These are phyloP conservation scores for Pholiota conissans DNA, from an alignment of 768 basidiomycete genomes.

Conservation along the genomic window DNA sequence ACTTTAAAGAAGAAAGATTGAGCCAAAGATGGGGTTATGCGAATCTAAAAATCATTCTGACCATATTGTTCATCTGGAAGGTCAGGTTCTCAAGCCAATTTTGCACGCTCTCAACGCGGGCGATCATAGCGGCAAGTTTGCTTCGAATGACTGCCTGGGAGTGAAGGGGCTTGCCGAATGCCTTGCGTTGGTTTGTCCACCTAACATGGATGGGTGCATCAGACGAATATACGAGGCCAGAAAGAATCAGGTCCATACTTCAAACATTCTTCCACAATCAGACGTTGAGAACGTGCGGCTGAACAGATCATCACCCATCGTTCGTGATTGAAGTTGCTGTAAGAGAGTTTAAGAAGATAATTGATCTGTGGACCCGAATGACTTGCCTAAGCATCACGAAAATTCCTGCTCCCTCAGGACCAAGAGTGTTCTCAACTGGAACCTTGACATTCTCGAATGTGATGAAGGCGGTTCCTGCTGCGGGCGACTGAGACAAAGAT, in stretches of 20 bases:
- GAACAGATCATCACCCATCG: slow-evolving; percentile 89
- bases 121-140: slow-evolving; percentile 84
- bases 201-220: slow-evolving; percentile 32
- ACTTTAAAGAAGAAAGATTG: slow-evolving; percentile 26
- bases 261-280: slow-evolving; percentile 48
- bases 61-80: slow-evolving; percentile 86
- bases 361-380: neutral
- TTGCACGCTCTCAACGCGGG: slow-evolving; percentile 64
- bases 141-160: slow-evolving; percentile 85
- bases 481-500: slow-evolving; percentile 45
- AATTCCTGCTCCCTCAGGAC: slow-evolving; percentile 71
- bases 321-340: slow-evolving; percentile 83
- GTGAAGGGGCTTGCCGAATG: slow-evolving; percentile 85
- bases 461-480: slow-evolving; percentile 81
- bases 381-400: slow-evolving; percentile 48
- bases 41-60: slow-evolving; percentile 10
- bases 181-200: slow-evolving; percentile 87
- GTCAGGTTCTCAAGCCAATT: slow-evolving; percentile 85
- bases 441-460: slow-evolving; percentile 83
- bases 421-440: slow-evolving; percentile 82
- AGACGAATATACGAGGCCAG: slow-evolving; percentile 1
- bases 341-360: neutral
- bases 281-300: slow-evolving; percentile 66
- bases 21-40: neutral
- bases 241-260: slow-evolving; percentile 36